phyloP scores from a whole-genome alignment of 306 rosid genomes.

The Vachellia collinsii region DNA sequence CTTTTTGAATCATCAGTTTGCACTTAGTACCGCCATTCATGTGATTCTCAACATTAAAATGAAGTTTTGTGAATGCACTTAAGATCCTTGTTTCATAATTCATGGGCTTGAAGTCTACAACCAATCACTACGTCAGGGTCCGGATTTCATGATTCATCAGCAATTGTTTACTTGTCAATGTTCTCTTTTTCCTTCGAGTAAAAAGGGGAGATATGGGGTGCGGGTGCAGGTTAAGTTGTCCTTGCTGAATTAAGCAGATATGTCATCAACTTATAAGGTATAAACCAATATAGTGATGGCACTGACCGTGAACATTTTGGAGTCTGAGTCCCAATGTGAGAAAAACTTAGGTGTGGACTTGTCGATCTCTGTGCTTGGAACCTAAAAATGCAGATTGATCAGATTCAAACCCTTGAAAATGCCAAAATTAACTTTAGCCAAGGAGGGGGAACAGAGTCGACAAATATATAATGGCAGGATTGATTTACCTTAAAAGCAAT shows the following conservation, averaged over 20 bases:
- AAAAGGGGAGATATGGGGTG: neutral
- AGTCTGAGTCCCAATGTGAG: conserved; percentile 98
- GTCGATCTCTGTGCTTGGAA: conserved; percentile 94
- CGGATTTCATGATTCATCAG: neutral
- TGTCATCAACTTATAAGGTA: conserved; percentile 3
- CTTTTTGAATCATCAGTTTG: neutral
- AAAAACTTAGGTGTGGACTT: conserved; percentile 91
- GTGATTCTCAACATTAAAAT: neutral
- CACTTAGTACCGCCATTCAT: neutral
- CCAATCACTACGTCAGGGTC: neutral
- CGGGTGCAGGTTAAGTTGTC: neutral
- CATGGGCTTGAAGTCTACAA: neutral
- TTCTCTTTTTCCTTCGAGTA: neutral
- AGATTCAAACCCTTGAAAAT: neutral
- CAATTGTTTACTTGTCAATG: neutral
- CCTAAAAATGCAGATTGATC: conserved; percentile 52
- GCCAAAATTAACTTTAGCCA: neutral
- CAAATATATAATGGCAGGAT: neutral
- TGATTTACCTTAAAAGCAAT: conserved; percentile 82
- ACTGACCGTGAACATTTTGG: conserved; percentile 95
- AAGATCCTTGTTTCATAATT: conserved; percentile 4
- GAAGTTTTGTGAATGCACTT: neutral
- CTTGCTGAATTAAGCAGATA: conserved; percentile 7
- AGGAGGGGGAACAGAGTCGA: neutral
- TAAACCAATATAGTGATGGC: conserved; percentile 29